Evolutionary conservation across 768 basidiomycete genomes (phyloP).

Genomic region (Boletellus emodensis): DNA sequence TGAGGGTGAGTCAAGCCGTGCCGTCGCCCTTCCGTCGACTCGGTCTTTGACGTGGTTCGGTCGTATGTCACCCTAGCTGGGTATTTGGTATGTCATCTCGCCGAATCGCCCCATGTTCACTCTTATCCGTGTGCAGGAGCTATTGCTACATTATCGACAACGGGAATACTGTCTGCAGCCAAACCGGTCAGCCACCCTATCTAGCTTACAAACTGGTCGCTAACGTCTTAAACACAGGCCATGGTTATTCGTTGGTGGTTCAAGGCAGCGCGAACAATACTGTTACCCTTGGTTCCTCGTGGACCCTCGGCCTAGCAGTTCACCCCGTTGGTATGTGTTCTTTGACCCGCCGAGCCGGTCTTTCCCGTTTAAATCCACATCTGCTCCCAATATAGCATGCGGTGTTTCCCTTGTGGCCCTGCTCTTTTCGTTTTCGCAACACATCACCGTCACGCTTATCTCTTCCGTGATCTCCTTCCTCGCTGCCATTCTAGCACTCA

Average conservation of each 20-base stretch:
- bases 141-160: constrained; percentile 50
- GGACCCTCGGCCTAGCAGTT: constrained; percentile 72
- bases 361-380: not conserved
- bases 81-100: constrained; percentile 53
- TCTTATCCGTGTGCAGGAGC: constrained; percentile 42
- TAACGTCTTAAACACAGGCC: constrained; percentile 32
- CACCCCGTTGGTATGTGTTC: constrained; percentile 65
- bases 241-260: constrained; percentile 50
- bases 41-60: constrained; percentile 1
- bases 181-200: constrained; percentile 36
- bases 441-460: constrained; percentile 42
- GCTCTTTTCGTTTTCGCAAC: constrained; percentile 56
- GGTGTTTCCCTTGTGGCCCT: constrained; percentile 63
- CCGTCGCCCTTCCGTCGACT: not conserved
- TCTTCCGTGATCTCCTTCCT: constrained; percentile 57
- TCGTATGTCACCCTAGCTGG: constrained; percentile 44
- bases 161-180: constrained; percentile 40
- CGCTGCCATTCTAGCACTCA: constrained; percentile 61
- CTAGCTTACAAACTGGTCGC: not conserved
- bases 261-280: constrained; percentile 25
- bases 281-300: constrained; percentile 46
- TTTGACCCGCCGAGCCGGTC: not conserved
- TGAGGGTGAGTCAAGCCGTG: constrained; percentile 47
- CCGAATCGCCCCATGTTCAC: not conserved
- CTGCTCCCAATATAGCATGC: constrained; percentile 29